Evolutionary conservation across 108 stramenopile species (phyloP).

Genomic region (Cyclotella sp.): DNA sequence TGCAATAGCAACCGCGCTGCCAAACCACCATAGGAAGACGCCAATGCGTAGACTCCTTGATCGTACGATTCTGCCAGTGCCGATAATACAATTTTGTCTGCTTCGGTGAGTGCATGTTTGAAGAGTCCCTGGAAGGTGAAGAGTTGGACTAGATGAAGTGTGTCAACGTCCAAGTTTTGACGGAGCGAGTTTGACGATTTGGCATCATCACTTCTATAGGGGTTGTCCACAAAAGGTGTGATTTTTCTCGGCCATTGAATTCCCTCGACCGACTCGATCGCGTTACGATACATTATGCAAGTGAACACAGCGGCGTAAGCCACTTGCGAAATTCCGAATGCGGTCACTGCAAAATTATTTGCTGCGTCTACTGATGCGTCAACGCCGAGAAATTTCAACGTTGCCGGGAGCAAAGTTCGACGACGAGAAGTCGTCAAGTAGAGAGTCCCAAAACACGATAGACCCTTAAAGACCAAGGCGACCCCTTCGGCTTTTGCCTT

Average conservation of each 20-base stretch:
- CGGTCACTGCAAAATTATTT: constrained; percentile 56
- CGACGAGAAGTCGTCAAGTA: constrained; percentile 17
- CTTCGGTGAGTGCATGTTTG: constrained; percentile 91
- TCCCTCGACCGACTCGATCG: constrained; percentile 22
- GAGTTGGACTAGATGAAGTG: constrained; percentile 58
- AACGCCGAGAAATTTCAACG: constrained; percentile 6
- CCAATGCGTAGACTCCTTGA: constrained; percentile 90
- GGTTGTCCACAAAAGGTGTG: constrained; percentile 7
- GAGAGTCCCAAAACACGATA: constrained; percentile 55
- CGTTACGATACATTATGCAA: constrained; percentile 54
- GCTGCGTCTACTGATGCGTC: constrained; percentile 2
- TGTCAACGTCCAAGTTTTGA: constrained; percentile 45
- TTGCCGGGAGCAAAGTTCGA: not conserved
- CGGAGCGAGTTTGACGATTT: not conserved
- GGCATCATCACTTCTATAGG: constrained; percentile 9
- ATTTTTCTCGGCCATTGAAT: constrained; percentile 49
- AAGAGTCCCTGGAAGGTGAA: constrained; percentile 83
- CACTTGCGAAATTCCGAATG: constrained; percentile 84
- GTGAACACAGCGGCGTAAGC: constrained; percentile 68
- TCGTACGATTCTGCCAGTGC: constrained; percentile 68
- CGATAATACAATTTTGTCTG: constrained; percentile 80
- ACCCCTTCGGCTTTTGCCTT: constrained; percentile 78
- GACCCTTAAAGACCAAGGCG: constrained; percentile 67
- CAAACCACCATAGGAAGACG: constrained; percentile 69
- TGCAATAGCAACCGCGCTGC: constrained; percentile 87